Conservation (phyloP, 768 basidiomycete genomes). For the Cystoderma amianthinum region DNA sequence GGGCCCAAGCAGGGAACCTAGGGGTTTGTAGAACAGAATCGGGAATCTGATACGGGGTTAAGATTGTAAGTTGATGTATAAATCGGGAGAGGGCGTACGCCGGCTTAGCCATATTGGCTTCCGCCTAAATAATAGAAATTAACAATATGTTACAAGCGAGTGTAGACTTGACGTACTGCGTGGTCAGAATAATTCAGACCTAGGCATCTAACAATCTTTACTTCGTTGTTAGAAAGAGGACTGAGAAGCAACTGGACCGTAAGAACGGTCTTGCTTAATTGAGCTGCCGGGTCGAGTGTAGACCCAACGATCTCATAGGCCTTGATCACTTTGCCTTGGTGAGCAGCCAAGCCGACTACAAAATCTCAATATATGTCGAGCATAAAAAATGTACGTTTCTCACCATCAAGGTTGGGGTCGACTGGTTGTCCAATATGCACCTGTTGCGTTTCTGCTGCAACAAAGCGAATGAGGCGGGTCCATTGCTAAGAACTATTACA, state of each 20-base stretch:
- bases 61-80: background rate
- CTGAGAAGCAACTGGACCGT: conserved; percentile 68
- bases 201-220: conserved; percentile 68
- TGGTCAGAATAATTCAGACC: conserved; percentile 85
- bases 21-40: conserved; percentile 76
- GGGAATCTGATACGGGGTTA: conserved; percentile 42
- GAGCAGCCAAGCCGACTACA: conserved; percentile 56
- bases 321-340: conserved; percentile 47
- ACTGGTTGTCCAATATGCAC: conserved; percentile 78
- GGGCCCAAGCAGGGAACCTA: conserved; percentile 64
- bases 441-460: conserved; percentile 65
- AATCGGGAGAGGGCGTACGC: conserved; percentile 31
- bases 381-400: conserved; percentile 7
- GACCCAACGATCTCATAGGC: conserved; percentile 71
- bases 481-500: conserved; percentile 41
- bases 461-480: conserved; percentile 78
- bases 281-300: conserved; percentile 57
- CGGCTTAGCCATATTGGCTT: conserved; percentile 58
- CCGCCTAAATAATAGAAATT: conserved; percentile 38
- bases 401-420: conserved; percentile 60
- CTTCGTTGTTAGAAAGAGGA: conserved; percentile 60
- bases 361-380: background rate
- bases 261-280: conserved; percentile 54
- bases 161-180: conserved; percentile 37
- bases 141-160: conserved; percentile 1